Evolutionary conservation across 805 yeast species (phyloP).

Genomic region (Kregervanrija fluxuum): DNA sequence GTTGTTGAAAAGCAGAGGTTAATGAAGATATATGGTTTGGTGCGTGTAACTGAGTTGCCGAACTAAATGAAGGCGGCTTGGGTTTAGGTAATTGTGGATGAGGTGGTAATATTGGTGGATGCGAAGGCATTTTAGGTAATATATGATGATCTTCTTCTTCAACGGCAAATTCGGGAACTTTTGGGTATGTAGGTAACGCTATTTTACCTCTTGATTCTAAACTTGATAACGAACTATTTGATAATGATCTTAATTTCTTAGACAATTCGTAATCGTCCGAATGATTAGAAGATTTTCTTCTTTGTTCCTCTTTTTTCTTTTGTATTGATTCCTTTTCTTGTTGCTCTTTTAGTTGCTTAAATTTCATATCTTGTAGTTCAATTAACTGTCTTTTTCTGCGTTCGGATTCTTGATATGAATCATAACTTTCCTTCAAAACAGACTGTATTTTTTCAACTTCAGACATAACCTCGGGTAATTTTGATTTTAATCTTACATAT

Average conservation of each 20-base stretch:
- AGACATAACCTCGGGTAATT: slow-evolving; percentile 22
- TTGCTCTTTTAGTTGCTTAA: slow-evolving; percentile 14
- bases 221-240: slow-evolving; percentile 14
- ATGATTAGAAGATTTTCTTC: slow-evolving; percentile 13
- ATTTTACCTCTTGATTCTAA: slow-evolving; percentile 3
- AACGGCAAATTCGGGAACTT: slow-evolving; percentile 10
- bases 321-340: slow-evolving; percentile 6
- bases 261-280: slow-evolving; percentile 13
- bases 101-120: slow-evolving; percentile 7
- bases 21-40: not conserved
- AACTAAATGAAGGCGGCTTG: not conserved
- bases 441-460: slow-evolving; percentile 25
- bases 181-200: slow-evolving; percentile 15
- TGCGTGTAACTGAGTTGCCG: not conserved
- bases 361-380: slow-evolving; percentile 16
- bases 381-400: slow-evolving; percentile 14
- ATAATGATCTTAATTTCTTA: slow-evolving; percentile 18
- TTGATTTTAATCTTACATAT: slow-evolving; percentile 17
- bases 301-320: slow-evolving; percentile 5
- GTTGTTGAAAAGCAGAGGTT: not conserved
- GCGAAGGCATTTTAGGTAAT: not conserved
- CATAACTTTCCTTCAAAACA: slow-evolving; percentile 20
- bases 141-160: slow-evolving; percentile 7
- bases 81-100: not conserved
- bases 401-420: slow-evolving; percentile 16